phyloP scores from a whole-genome alignment of 2,329 filamentous ascomycete genomes.

The Cladorrhinum sp. region DNA sequence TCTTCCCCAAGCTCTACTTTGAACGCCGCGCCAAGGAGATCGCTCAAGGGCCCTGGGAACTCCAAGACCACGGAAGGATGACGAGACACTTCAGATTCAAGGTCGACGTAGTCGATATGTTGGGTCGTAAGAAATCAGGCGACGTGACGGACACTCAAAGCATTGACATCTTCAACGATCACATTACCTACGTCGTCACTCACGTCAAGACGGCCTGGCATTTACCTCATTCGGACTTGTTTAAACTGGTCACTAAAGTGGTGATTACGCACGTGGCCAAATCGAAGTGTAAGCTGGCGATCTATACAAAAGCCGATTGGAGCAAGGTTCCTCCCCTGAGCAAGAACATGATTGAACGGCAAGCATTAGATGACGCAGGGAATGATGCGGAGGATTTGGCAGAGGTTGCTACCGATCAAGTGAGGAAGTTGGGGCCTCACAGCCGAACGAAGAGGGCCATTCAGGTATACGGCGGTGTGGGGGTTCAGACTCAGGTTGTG shows the following conservation, averaged over 20 bases:
- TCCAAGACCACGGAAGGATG: slow-evolving; percentile 67
- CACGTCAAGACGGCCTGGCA: slow-evolving; percentile 72
- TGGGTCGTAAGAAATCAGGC: slow-evolving; percentile 59
- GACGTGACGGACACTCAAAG: slow-evolving; percentile 78
- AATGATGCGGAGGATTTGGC: slow-evolving; percentile 72
- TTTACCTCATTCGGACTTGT: slow-evolving; percentile 74
- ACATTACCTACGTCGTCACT: slow-evolving; percentile 64
- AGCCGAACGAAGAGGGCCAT: slow-evolving; percentile 74
- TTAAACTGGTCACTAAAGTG: slow-evolving; percentile 82
- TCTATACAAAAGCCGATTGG: slow-evolving; percentile 90
- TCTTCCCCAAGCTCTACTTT: slow-evolving; percentile 88
- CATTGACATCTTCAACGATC: slow-evolving; percentile 79
- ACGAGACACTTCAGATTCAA: slow-evolving; percentile 78
- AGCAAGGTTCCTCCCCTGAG: slow-evolving; percentile 61
- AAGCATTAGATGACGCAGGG: slow-evolving; percentile 72
- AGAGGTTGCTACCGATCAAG: slow-evolving; percentile 74
- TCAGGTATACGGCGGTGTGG: slow-evolving; percentile 74
- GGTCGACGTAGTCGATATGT: slow-evolving; percentile 63
- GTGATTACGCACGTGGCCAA: slow-evolving; percentile 93
- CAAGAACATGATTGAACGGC: slow-evolving; percentile 60
- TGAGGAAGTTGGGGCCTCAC: slow-evolving; percentile 69
- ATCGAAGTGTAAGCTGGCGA: slow-evolving; percentile 84
- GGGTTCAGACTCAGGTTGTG: slow-evolving; percentile 63
- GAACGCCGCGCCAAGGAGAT: slow-evolving; percentile 77
- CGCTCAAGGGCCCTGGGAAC: slow-evolving; percentile 80